phyloP scores from a whole-genome alignment of 495 filamentous ascomycete species.

The Xylaria grammica region DNA sequence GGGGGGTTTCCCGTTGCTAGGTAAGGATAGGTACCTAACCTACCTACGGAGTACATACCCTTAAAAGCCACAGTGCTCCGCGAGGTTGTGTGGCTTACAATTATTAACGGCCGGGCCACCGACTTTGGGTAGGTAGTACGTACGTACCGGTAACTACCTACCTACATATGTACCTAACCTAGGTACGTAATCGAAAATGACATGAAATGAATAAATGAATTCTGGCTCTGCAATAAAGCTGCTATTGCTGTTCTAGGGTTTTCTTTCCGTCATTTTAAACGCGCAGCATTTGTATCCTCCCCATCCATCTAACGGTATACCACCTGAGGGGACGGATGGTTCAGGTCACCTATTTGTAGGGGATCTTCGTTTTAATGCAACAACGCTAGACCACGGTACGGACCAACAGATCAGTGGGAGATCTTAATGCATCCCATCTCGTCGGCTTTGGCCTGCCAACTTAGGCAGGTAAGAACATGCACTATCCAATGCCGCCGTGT shows the following conservation, averaged over 20 bases:
- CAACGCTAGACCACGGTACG: neutral
- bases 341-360: too few species aligned
- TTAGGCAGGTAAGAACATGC: slow-evolving; percentile 19
- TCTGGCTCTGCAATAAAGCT: neutral
- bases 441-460: slow-evolving; percentile 19
- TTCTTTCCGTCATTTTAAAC: too few species aligned
- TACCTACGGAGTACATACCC: too few species aligned
- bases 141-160: too few species aligned
- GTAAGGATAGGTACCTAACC: too few species aligned
- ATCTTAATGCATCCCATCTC: slow-evolving; percentile 20
- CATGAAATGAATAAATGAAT: too few species aligned
- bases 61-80: too few species aligned
- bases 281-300: too few species aligned
- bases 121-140: neutral
- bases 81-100: neutral
- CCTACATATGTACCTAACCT: too few species aligned
- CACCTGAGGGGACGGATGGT: too few species aligned
- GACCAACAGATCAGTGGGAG: slow-evolving; percentile 10
- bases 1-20: neutral
- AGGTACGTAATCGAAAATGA: too few species aligned
- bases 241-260: neutral
- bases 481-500: neutral
- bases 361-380: slow-evolving; percentile 12
- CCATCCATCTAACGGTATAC: too few species aligned
- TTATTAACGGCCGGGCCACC: neutral